Evolutionary conservation across 441 rosid genomes (phyloP).

Genomic region (Flueggea neowawraea): DNA sequence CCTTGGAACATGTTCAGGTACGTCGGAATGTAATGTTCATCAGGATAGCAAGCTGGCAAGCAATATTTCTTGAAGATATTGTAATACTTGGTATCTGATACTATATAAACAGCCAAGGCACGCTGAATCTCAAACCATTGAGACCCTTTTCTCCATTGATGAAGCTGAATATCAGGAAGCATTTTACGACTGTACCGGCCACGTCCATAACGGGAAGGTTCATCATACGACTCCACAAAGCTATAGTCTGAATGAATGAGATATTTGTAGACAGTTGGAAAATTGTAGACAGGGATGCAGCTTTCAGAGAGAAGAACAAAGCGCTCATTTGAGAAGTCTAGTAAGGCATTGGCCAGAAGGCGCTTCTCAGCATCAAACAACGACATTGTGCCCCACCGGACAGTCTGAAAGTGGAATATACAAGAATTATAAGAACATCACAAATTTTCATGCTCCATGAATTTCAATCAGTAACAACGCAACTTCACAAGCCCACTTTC

Average conservation of each 20-base stretch:
- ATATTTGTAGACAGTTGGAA: conserved; percentile 72
- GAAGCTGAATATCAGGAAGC: conserved; percentile 77
- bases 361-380: conserved; percentile 89
- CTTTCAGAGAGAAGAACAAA: conserved; percentile 93
- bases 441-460: too few relatives aligned
- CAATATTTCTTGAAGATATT: conserved; percentile 67
- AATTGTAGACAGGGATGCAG: conserved; percentile 89
- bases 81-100: conserved; percentile 75
- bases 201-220: conserved; percentile 84
- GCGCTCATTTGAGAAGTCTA: conserved; percentile 84
- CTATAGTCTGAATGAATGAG: conserved; percentile 65
- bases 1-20: conserved; percentile 80
- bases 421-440: too few relatives aligned
- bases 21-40: conserved; percentile 93
- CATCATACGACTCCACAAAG: conserved; percentile 90
- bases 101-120: conserved; percentile 49
- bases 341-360: conserved; percentile 82
- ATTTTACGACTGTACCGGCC: conserved; percentile 90
- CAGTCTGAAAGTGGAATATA: conserved; percentile 38
- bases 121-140: conserved; percentile 97
- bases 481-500: too few relatives aligned
- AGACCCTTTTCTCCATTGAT: conserved; percentile 94
- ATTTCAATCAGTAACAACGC: too few relatives aligned
- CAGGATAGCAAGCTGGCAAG: conserved; percentile 91
- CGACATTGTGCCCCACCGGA: conserved; percentile 74